phyloP scores from a whole-genome alignment of 2,329 filamentous ascomycete genomes.

The Cercospora sesami region DNA sequence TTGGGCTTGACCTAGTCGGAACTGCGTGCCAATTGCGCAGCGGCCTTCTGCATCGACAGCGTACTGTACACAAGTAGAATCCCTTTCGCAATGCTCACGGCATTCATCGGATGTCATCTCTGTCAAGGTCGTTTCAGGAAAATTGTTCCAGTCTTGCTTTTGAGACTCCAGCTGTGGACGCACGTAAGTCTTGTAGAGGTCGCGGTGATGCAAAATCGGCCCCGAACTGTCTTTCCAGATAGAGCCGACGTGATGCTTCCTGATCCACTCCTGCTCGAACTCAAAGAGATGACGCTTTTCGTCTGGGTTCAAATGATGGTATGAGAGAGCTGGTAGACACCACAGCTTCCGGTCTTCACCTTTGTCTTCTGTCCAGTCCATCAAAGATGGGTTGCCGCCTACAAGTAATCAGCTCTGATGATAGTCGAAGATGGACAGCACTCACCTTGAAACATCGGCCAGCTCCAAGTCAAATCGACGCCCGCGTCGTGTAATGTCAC shows the following conservation, averaged over 20 bases:
- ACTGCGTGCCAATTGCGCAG: conserved; percentile 27
- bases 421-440: conserved; percentile 18
- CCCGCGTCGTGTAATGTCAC: conserved; percentile 48
- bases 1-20: conserved; percentile 24
- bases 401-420: background rate
- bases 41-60: conserved; percentile 21
- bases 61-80: conserved; percentile 33
- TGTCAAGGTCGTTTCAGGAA: conserved; percentile 24
- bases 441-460: conserved; percentile 48
- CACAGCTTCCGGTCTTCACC: conserved; percentile 38
- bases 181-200: conserved; percentile 35
- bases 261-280: conserved; percentile 36
- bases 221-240: conserved; percentile 20
- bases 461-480: conserved; percentile 45
- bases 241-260: background rate
- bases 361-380: conserved; percentile 41
- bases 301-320: conserved; percentile 36
- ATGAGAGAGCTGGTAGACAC: conserved; percentile 46
- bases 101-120: conserved; percentile 29
- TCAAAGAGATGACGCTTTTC: conserved; percentile 33
- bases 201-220: conserved; percentile 32
- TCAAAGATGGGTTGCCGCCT: conserved; percentile 35
- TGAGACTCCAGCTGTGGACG: conserved; percentile 28
- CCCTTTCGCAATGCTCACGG: conserved; percentile 27
- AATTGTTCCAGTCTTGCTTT: conserved; percentile 34